These are phyloP conservation scores for Chalaropsis ovoidea DNA, from an alignment of 2,329 filamentous ascomycete species.

Conservation along the genomic window DNA sequence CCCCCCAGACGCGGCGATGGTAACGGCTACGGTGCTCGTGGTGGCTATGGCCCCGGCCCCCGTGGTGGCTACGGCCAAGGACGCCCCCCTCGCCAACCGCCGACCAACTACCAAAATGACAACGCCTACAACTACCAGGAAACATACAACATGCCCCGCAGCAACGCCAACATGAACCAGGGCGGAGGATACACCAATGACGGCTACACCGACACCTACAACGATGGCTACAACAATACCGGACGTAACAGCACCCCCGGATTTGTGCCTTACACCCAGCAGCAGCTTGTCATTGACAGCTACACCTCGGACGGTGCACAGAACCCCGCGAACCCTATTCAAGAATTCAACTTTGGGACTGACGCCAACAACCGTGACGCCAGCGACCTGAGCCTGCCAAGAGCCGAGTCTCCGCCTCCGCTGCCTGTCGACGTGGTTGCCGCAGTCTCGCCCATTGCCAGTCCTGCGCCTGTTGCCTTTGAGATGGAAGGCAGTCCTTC, in stretches of 20 bases:
- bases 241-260: not conserved
- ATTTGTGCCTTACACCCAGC: slow-evolving; percentile 24
- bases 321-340: slow-evolving; percentile 16
- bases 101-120: slow-evolving; percentile 37
- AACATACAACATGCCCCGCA: slow-evolving; percentile 33
- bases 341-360: slow-evolving; percentile 30
- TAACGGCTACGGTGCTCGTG: slow-evolving; percentile 37
- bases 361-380: slow-evolving; percentile 38
- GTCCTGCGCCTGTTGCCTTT: slow-evolving; percentile 33
- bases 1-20: slow-evolving; percentile 32
- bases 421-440: slow-evolving; percentile 43
- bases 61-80: slow-evolving; percentile 36
- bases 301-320: slow-evolving; percentile 30
- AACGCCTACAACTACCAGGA: slow-evolving; percentile 27
- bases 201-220: slow-evolving; percentile 7
- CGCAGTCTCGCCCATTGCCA: slow-evolving; percentile 38
- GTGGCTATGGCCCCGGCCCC: slow-evolving; percentile 36
- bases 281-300: slow-evolving; percentile 28
- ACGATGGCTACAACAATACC: slow-evolving; percentile 29
- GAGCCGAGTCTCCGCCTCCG: slow-evolving; percentile 56
- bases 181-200: slow-evolving; percentile 10
- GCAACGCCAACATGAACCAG: slow-evolving; percentile 12
- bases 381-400: slow-evolving; percentile 36
- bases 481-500: slow-evolving; percentile 61
- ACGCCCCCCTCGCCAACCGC: slow-evolving; percentile 31